A percentile compares a stretch with the other conserved stretches of the same genome.
Conservation (phyloP, 2,329 filamentous ascomycete genomes). For the Pseudogymnoascus verrucosus region DNA sequence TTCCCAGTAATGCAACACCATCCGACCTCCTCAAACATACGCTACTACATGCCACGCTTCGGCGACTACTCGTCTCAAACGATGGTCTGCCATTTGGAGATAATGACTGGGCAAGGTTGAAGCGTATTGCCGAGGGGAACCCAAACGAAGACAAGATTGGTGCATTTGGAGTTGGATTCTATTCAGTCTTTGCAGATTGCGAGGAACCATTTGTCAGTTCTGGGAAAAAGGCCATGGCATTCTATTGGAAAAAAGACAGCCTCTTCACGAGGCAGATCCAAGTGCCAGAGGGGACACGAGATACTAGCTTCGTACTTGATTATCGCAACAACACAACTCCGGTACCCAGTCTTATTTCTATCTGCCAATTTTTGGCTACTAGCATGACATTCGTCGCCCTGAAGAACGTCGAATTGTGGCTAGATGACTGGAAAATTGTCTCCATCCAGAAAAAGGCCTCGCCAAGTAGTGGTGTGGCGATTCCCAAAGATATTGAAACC, state of each 20-base stretch:
- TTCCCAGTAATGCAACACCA: constrained; percentile 52
- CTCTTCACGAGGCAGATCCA: constrained; percentile 84
- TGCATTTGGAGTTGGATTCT: constrained; percentile 96
- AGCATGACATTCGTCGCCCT: constrained; percentile 93
- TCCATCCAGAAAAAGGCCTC: constrained; percentile 78
- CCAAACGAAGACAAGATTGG: constrained; percentile 99
- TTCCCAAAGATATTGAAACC: constrained; percentile 73
- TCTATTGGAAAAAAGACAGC: constrained; percentile 99
- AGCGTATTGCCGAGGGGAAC: constrained; percentile 97
- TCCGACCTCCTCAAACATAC: constrained; percentile 74
- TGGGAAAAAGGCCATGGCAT: constrained; percentile 88
- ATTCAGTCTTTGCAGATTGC: constrained; percentile 96
- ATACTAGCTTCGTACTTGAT: constrained; percentile 91
- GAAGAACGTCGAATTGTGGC: constrained; percentile 77
- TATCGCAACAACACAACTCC: constrained; percentile 85
- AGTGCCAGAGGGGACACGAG: constrained; percentile 55
- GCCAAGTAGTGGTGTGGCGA: constrained; percentile 60
- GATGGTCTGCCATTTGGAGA: constrained; percentile 81
- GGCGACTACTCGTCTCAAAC: constrained; percentile 83
- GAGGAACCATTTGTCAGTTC: constrained; percentile 97
- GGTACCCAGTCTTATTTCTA: constrained; percentile 73
- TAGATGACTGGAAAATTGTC: constrained; percentile 79
- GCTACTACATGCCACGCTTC: constrained; percentile 76
- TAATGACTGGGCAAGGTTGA: constrained; percentile 88
- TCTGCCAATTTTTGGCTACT: constrained; percentile 88